phyloP scores from a whole-genome alignment of 305 asterid species.

The Salvia sclarea region DNA sequence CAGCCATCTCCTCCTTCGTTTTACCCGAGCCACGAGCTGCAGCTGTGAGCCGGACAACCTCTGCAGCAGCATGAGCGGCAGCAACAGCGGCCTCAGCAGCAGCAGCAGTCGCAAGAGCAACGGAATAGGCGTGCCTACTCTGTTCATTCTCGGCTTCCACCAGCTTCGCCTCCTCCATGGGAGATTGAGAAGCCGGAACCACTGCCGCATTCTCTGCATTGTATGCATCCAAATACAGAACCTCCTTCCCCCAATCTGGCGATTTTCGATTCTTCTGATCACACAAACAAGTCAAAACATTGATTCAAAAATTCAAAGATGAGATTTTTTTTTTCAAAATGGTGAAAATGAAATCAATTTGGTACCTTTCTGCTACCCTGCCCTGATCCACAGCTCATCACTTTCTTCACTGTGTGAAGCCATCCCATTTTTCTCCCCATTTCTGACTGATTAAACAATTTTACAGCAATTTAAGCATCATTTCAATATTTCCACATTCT shows the following conservation, averaged over 20 bases:
- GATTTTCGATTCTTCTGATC: slow-evolving; percentile 46
- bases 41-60: slow-evolving; percentile 80
- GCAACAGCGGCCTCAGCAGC: slow-evolving; percentile 96
- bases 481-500: background rate
- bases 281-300: slow-evolving; percentile 2
- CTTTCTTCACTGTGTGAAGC: slow-evolving; percentile 57
- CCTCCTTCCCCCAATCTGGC: slow-evolving; percentile 52
- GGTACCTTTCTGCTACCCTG: slow-evolving; percentile 61
- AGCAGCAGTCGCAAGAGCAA: slow-evolving; percentile 77
- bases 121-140: slow-evolving; percentile 75
- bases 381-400: slow-evolving; percentile 54
- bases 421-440: slow-evolving; percentile 82
- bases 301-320: background rate
- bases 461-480: background rate
- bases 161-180: slow-evolving; percentile 52
- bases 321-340: background rate
- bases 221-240: slow-evolving; percentile 37
- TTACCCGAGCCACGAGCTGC: slow-evolving; percentile 48
- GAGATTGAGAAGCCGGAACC: slow-evolving; percentile 35
- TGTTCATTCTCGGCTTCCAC: slow-evolving; percentile 68
- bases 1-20: slow-evolving; percentile 78
- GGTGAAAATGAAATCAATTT: slow-evolving; percentile 13
- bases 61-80: slow-evolving; percentile 93
- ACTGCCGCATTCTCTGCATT: slow-evolving; percentile 39
- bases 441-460: slow-evolving; percentile 24